These are phyloP conservation scores for Leucosporidium scottii DNA, from an alignment of 768 basidiomycete genomes.

Conservation along the genomic window DNA sequence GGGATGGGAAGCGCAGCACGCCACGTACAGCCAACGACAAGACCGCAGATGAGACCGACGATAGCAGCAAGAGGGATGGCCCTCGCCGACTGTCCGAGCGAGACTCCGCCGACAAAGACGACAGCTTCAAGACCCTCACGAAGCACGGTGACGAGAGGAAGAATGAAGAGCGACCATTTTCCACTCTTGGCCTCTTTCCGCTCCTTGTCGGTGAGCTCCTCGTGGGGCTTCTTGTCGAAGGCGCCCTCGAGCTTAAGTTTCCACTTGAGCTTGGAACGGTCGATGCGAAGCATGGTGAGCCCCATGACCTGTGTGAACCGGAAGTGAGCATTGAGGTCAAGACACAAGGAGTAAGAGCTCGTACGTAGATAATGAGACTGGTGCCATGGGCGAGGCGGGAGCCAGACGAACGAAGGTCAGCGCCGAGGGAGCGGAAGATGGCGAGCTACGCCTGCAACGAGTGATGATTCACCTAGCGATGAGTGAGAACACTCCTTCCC, in stretches of 20 bases:
- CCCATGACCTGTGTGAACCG: slow-evolving; percentile 59
- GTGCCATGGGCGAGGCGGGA: no score
- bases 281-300: slow-evolving; percentile 88
- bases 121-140: slow-evolving; percentile 92
- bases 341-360: no score
- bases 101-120: slow-evolving; percentile 84
- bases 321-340: background rate
- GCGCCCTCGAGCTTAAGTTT: slow-evolving; percentile 74
- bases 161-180: slow-evolving; percentile 80
- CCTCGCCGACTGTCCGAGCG: slow-evolving; percentile 69
- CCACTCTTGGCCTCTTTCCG: slow-evolving; percentile 15
- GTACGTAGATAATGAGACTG: no score
- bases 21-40: slow-evolving; percentile 55
- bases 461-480: slow-evolving; percentile 30
- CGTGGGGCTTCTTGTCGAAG: slow-evolving; percentile 48
- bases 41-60: slow-evolving; percentile 70
- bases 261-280: slow-evolving; percentile 91
- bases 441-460: no score
- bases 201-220: slow-evolving; percentile 28
- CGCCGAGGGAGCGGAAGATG: no score
- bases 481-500: slow-evolving; percentile 68
- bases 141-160: slow-evolving; percentile 85
- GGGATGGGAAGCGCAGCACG: slow-evolving; percentile 26
- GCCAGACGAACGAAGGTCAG: no score
- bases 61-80: slow-evolving; percentile 81